Percentiles rank a stretch among this genome's conserved stretches.
These are phyloP conservation scores for Funneliformis caledonium DNA, from an alignment of 371 early-diverging fungal genomes.

Conservation along the genomic window DNA sequence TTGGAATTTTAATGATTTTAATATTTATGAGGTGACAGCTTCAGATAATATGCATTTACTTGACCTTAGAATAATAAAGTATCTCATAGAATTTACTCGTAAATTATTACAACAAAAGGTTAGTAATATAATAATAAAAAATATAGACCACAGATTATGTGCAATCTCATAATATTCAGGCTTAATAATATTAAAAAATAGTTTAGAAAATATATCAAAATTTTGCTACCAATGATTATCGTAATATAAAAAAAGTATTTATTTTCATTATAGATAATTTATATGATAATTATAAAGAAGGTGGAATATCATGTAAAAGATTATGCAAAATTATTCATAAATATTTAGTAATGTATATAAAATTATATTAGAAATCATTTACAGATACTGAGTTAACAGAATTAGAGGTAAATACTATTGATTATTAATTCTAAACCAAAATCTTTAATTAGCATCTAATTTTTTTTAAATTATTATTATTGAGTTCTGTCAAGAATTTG, in stretches of 20 bases:
- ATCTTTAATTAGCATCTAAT: neutral
- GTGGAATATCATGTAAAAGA: neutral
- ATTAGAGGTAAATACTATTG: too few relatives aligned
- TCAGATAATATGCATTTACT: neutral
- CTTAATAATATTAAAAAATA: neutral
- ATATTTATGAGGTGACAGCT: conserved; percentile 1
- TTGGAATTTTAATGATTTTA: neutral
- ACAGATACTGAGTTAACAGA: neutral
- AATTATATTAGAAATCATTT: neutral
- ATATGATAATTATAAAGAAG: neutral
- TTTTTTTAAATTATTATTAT: neutral
- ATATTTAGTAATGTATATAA: conserved; percentile 10
- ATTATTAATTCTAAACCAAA: too few relatives aligned
- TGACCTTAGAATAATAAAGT: neutral
- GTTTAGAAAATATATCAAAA: too few relatives aligned
- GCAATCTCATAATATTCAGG: neutral
- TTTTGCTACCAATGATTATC: too few relatives aligned
- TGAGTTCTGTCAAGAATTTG: too few relatives aligned
- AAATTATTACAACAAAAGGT: neutral
- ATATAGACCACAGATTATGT: neutral
- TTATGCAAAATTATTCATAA: conserved; percentile 2
- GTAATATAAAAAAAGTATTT: conserved; percentile 4
- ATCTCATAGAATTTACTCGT: neutral
- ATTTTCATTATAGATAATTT: too few relatives aligned
- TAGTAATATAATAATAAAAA: neutral